These are phyloP conservation scores for Lasiosphaeria miniovina DNA, from an alignment of 495 filamentous ascomycete species.

Conservation along the genomic window DNA sequence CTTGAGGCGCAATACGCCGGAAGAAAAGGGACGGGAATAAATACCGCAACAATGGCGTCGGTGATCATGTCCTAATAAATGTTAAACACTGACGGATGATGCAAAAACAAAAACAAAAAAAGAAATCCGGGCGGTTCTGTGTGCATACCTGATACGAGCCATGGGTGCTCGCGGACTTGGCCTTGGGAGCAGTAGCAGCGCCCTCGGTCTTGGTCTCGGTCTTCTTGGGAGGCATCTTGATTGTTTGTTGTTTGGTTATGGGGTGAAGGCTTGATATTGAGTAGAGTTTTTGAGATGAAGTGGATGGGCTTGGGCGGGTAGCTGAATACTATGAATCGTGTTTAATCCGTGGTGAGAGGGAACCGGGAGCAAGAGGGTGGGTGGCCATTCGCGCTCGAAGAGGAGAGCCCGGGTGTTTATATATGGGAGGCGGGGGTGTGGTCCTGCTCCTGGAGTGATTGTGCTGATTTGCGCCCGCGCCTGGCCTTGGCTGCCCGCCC, in stretches of 20 bases:
- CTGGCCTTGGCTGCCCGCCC: background rate
- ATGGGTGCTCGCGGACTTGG: constrained; percentile 49
- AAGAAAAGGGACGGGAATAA: constrained; percentile 40
- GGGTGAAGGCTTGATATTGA: constrained; percentile 16
- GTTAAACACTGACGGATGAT: constrained; percentile 39
- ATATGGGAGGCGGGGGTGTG: constrained; percentile 41
- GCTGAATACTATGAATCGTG: constrained; percentile 13
- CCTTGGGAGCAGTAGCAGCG: constrained; percentile 50
- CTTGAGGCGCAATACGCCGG: constrained; percentile 32
- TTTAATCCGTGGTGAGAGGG: constrained; percentile 22
- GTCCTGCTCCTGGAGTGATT: constrained; percentile 35
- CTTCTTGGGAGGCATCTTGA: constrained; percentile 67
- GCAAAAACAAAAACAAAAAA: too few species aligned
- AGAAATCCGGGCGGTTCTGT: constrained; percentile 17
- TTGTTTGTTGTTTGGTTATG: constrained; percentile 24
- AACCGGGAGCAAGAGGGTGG: constrained; percentile 38
- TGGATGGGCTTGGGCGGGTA: background rate
- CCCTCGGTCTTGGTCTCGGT: constrained; percentile 36
- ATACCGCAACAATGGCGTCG: constrained; percentile 63
- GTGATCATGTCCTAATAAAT: constrained; percentile 60
- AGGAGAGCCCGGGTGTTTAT: constrained; percentile 46
- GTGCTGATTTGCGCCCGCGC: constrained; percentile 23
- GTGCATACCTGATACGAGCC: constrained; percentile 57
- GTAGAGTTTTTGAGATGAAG: background rate
- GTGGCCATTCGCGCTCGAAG: constrained; percentile 44